Evolutionary conservation across 202 grass and related monocot species (phyloP), one percentile per base, ranked within the genome.

Genomic region (Panicum virgatum): DNA sequence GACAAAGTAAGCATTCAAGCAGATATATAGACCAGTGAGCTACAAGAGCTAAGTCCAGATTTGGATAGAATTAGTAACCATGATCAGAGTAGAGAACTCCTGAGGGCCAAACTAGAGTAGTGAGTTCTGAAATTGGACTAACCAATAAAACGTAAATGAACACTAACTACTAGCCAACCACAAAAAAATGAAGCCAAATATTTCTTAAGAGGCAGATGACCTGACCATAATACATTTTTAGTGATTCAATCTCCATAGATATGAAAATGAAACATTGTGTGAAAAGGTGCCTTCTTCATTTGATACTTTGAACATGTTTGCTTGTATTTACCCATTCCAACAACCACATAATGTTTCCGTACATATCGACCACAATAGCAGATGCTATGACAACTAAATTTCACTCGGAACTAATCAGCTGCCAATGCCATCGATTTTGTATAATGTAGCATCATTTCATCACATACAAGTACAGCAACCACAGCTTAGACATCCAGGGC

Each of bases 391-490:
- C 22, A 9, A 7, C 1, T 12, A 67, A 58, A 34, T 34, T 45
- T 57, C 4, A 27, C n/a, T 27, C 2, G 48, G 18, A 30, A 39
- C 47, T 32, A 50, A 61, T 72, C 7, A 50, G 68, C 69, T n/a
- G n/a, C n/a, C n/a, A n/a, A 3, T 34, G 32, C 9, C 40, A 43
- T 9, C 40, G 23, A 23, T 67, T 67, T 11, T 23, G 20, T 5
- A 12, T n/a, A 86, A 86, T 82, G 83, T 5, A 73, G 22, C 81
- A 82, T 26, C 16, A 39, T 66, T 29, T 23, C 27, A 60, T 50
- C 40, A 40, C 16, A 83, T 34, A 14, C 44, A 71, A 42, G 60
- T 26, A 73, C 7, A 5, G 32, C 5, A 54, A 9, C 11, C 10
- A 47, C 44, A 56, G 13, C 9, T 19, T 57, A 72, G 11, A 47